A percentile compares a stretch with the other conserved stretches of the same genome.
phyloP scores from a whole-genome alignment of 192 early-diverging fungal genomes.

The Linnemannia hyalina region DNA sequence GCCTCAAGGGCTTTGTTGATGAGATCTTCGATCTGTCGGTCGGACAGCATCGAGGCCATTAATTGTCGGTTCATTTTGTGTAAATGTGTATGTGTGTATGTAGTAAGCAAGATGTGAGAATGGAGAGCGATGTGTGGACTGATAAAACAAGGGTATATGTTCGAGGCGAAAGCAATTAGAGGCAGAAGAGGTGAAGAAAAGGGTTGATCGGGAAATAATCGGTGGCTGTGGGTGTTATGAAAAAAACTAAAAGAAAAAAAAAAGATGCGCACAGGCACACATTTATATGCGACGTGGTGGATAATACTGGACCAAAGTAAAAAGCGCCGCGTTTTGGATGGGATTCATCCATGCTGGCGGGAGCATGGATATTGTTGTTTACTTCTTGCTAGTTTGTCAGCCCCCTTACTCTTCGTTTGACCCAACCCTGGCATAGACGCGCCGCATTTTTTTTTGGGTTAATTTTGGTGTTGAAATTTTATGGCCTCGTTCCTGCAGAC shows the following conservation, averaged over 20 bases:
- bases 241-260: not conserved
- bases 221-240: not conserved
- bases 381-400: not conserved
- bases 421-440: not conserved
- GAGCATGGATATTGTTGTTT: not conserved
- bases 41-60: slow-evolving; percentile 23
- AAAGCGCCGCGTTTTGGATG: not conserved
- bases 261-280: not conserved
- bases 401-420: not conserved
- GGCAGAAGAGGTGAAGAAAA: not conserved
- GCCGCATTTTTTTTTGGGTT: not conserved
- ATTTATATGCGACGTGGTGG: not conserved
- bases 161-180: not conserved
- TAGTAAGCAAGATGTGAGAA: not conserved
- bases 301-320: not conserved
- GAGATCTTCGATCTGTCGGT: slow-evolving; percentile 37
- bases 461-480: not conserved
- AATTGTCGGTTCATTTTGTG: not conserved
- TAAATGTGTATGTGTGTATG: not conserved
- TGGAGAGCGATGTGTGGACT: not conserved
- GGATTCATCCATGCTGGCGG: not conserved
- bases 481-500: not conserved
- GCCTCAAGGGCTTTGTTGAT: slow-evolving; percentile 59
- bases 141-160: not conserved
- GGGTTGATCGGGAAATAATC: not conserved